Evolutionary conservation across 495 filamentous ascomycete genomes (phyloP).

Genomic region (Parmelia sp.): DNA sequence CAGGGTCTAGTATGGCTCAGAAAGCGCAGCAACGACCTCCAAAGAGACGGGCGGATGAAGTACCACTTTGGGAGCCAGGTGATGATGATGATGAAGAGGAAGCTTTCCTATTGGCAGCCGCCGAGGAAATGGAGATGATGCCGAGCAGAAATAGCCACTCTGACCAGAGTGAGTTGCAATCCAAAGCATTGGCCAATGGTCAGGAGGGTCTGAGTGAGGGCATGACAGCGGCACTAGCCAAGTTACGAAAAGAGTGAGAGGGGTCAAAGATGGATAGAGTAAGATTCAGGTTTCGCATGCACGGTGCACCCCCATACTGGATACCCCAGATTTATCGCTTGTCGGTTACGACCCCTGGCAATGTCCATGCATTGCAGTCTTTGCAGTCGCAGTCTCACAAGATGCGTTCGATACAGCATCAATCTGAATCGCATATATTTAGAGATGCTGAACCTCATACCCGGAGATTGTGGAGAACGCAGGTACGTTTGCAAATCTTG

Average conservation of each 20-base stretch:
- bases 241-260: constrained; percentile 38
- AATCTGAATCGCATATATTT: neutral
- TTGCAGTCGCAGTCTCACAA: neutral
- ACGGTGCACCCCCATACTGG: neutral
- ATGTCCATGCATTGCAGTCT: neutral
- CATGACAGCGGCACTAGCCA: constrained; percentile 53
- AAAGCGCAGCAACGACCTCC: constrained; percentile 29
- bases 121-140: constrained; percentile 32
- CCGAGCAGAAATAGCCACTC: neutral
- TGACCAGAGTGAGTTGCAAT: neutral
- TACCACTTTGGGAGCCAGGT: constrained; percentile 26
- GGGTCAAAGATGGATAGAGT: neutral
- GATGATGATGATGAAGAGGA: constrained; percentile 40
- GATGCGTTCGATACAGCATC: neutral
- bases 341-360: neutral
- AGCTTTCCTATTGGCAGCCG: constrained; percentile 37
- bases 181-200: constrained; percentile 24
- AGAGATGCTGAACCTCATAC: neutral
- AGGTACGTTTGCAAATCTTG: neutral
- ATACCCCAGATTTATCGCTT: constrained; percentile 2
- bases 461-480: neutral
- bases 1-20: constrained; percentile 13
- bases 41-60: constrained; percentile 29
- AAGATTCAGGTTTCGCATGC: neutral
- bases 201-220: constrained; percentile 44